Evolutionary conservation across 2,329 filamentous ascomycete genomes (phyloP), one percentile per base, ranked within the genome.

Genomic region (Sordariomycetes sp.): DNA sequence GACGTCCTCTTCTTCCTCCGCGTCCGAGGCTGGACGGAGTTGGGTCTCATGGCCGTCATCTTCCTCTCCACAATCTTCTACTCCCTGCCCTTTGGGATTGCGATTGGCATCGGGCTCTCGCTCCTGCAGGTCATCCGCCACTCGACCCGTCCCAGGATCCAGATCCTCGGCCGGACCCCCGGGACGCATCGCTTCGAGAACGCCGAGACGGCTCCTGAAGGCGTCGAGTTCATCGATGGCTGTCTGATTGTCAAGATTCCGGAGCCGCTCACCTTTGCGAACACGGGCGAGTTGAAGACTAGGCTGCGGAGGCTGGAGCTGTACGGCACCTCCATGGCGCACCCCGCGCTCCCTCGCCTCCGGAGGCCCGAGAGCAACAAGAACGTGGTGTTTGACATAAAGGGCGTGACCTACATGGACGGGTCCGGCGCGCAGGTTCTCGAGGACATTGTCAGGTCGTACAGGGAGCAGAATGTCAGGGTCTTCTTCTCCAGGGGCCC

Each of bases 191-290:
- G 82, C 5, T 96, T 95, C 65, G 89, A 92, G 62, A 95, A 95
- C 64, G 90, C 91, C 1, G 91, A 85, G 64, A 74, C 85, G 0
- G 81, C 87, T 58, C 80, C 85, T 0, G 83, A 86, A 52, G 78
- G 80, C 32, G 77, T 97, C 2, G 92, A 97, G 68, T 91, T 95
- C 64, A 80, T 96, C 56, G 91, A 96, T 62, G 89, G 92, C 17
- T 95, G 89, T 60, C 75, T 99, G 10, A 96, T 99, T 60, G 90
- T 97, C 65, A 97, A 97, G 75, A 97, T 99, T 57, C 92, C 94
- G 0, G 94, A 99, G 67, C 94, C 94, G 0, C 75, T 99, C 55
- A 97, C 92, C 0, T 99, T 99, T 68, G 92, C 92, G 66, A 99
- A 99, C 68, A 97, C 94, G 0, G 94, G 91, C 53, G 89, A 94